Percentiles rank a stretch among this genome's conserved stretches.
Conservation (phyloP, 805 yeast species). For the Wickerhamomyces subpelliculosus region DNA sequence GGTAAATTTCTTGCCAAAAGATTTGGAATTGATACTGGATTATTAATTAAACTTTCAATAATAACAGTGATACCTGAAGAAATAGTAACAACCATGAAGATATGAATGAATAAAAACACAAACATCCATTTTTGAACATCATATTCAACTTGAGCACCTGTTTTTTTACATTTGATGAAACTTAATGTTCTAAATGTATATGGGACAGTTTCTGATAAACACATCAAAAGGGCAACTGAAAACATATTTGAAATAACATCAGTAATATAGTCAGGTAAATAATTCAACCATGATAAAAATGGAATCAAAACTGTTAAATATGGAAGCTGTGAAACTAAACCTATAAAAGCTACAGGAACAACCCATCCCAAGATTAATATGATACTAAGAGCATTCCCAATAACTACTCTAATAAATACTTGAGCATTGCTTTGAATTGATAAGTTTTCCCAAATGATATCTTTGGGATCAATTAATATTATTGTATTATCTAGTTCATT, state of each 20-base stretch:
- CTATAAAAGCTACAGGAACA: conserved; percentile 76
- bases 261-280: conserved; percentile 45
- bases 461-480: conserved; percentile 55
- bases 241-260: conserved; percentile 53
- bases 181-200: conserved; percentile 48
- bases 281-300: conserved; percentile 45
- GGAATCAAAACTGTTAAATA: conserved; percentile 58
- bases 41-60: conserved; percentile 51
- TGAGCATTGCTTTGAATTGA: conserved; percentile 29
- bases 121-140: conserved; percentile 76
- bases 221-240: conserved; percentile 60
- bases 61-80: conserved; percentile 71
- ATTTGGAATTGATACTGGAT: conserved; percentile 67
- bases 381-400: conserved; percentile 40
- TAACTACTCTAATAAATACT: conserved; percentile 29
- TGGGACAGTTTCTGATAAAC: conserved; percentile 59
- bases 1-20: conserved; percentile 76
- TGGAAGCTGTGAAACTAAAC: conserved; percentile 69
- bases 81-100: conserved; percentile 77
- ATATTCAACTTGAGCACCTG: conserved; percentile 58
- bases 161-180: conserved; percentile 47
- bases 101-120: conserved; percentile 71
- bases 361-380: conserved; percentile 62
- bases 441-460: conserved; percentile 67
- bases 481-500: conserved; percentile 37